These are phyloP conservation scores for Anastatica hierochuntica DNA, from an alignment of 345 rosid genomes.

Conservation along the genomic window DNA sequence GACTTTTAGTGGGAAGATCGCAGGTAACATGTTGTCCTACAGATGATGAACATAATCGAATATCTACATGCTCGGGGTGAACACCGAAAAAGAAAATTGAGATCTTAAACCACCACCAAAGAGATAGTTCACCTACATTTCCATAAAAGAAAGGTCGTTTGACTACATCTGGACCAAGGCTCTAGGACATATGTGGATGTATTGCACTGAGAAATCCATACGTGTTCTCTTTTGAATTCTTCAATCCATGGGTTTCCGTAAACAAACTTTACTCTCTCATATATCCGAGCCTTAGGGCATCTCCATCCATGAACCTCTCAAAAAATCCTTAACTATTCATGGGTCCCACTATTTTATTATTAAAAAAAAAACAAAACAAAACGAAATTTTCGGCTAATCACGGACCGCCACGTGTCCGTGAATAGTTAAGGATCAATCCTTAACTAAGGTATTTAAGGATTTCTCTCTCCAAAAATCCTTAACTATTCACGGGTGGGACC, in stretches of 20 bases:
- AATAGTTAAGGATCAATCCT: too few species aligned
- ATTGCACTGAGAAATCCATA: conserved; percentile 26
- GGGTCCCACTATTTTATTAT: too few species aligned
- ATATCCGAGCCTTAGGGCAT: too few species aligned
- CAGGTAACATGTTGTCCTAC: conserved; percentile 69
- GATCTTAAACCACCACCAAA: conserved; percentile 49
- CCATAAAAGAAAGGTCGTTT: conserved; percentile 80
- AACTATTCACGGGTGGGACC: too few species aligned
- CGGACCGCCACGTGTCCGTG: too few species aligned
- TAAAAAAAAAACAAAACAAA: too few species aligned
- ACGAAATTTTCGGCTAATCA: too few species aligned
- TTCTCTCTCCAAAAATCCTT: too few species aligned
- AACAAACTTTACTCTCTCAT: conserved; percentile 30
- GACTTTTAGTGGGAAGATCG: conserved; percentile 63
- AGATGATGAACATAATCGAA: conserved; percentile 56
- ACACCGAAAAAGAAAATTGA: conserved; percentile 50
- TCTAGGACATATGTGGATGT: conserved; percentile 35
- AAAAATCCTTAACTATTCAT: too few species aligned
- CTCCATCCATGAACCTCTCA: too few species aligned
- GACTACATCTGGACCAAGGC: conserved; percentile 34
- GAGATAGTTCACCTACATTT: conserved; percentile 38
- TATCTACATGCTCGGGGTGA: conserved; percentile 61
- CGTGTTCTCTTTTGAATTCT: conserved; percentile 23
- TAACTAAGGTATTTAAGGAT: too few species aligned
- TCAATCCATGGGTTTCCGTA: conserved; percentile 35